Evolutionary conservation across 306 rosid genomes (phyloP), one percentile per base, ranked within the genome.

Genomic region (Gynostemma pentaphyllum): DNA sequence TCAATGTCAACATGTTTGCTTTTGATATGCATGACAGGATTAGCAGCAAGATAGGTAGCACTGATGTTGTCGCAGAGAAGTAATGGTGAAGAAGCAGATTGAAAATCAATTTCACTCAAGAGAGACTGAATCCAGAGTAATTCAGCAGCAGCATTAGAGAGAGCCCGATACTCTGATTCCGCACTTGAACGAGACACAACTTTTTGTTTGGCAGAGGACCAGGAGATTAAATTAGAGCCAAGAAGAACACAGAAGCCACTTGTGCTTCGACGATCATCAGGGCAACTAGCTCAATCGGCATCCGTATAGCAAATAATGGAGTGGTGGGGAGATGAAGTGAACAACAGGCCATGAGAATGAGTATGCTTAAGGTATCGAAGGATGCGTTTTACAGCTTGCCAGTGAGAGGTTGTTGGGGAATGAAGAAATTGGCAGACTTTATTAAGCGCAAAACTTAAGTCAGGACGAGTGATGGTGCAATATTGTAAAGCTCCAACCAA

Each of bases 311-410:
- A 47, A 0, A 10, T 8, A 1, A 47, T 7, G 0, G 53, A 19
- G 0, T 1, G 5, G 2, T 47, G 3, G 37, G 3, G 3, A 14
- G 0, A 2, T 0, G 6, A 47, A 1, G 28, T 8, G 9, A 47
- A 47, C 0, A 12, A 0, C 7, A 47, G 7, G 0, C 28, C 53
- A 19, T 18, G 14, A 9, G 11, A 7, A 0, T 0, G 0, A 1
- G 28, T 47, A 0, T 11, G 0, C 1, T 47, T 47, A 0, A 47
- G 0, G 1, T 47, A 47, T 0, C 13, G 4, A 1, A 19, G 5
- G 0, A 47, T 47, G 0, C 26, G 37, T 7, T 32, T 32, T 7
- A 32, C 37, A 32, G 37, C 37, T 7, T 32, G 37, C 37, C 37
- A 32, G 37, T 32, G 37, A 32, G 7, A 2, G 5, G 37, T 2